Conservation (phyloP, 129 eudicot species). For the Centaurea solstitialis region DNA sequence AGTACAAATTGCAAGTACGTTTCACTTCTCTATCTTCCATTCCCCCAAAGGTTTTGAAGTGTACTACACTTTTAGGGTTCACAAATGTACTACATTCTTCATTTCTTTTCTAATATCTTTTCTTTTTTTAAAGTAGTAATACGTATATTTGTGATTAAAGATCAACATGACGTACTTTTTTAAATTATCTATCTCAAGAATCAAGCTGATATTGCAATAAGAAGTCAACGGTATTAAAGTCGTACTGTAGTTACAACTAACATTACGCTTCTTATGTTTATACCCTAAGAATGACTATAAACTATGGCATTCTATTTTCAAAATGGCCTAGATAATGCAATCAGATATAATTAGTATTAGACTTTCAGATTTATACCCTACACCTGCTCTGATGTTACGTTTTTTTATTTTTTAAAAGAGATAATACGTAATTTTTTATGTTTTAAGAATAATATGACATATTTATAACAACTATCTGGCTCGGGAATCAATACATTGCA, state of each 20-base stretch:
- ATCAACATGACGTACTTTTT: neutral
- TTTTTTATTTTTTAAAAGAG: neutral
- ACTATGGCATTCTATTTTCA: neutral
- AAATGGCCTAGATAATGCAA: neutral
- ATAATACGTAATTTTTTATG: neutral
- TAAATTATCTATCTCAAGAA: neutral
- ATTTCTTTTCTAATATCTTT: neutral
- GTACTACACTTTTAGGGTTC: constrained; percentile 21
- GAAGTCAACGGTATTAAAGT: neutral
- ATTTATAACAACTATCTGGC: neutral
- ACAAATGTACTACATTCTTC: constrained; percentile 8
- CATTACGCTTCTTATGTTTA: neutral
- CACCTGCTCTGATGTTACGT: neutral
- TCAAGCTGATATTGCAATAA: neutral
- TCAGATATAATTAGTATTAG: neutral
- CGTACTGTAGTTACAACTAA: neutral
- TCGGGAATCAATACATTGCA: neutral
- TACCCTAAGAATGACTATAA: neutral
- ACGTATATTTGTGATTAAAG: neutral
- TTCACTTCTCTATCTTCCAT: neutral
- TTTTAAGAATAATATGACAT: neutral
- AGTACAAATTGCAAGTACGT: constrained; percentile 28
- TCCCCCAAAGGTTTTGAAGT: constrained; percentile 15
- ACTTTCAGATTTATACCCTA: neutral
- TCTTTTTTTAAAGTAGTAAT: neutral